Evolutionary conservation across 192 early-diverging fungal genomes (phyloP), one percentile per base, ranked within the genome.

Genomic region (Allomyces arbusculus): DNA sequence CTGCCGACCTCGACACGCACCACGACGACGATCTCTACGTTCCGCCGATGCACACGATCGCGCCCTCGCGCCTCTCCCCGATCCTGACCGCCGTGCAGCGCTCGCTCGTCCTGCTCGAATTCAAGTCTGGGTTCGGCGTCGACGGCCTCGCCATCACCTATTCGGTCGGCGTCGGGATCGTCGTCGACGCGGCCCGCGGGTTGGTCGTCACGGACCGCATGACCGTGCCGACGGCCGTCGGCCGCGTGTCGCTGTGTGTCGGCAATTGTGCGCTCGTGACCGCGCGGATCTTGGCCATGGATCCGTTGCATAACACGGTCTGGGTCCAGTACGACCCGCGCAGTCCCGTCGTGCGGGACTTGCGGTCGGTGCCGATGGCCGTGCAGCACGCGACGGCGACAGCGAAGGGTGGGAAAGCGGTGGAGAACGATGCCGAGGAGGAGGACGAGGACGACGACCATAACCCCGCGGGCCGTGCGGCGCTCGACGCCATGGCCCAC

Each of bases 261-360:
- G 91, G 87, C 61, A 87, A 92, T 69, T 86, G 85, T 25, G 83
- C 91, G 20, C 86, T 90, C 61, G 87, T 97, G 66, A 91, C 91
- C 0, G 94, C 82, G 23, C 84, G 82, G 66, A 73, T 94, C 61
- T 68, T 86, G 9, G 90, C 88, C 68, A 63, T 90, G 61, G 92
- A 97, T 64, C 94, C 92, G 1, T 84, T 85, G 3, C 87, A 92
- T 69, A 95, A 92, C 77, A 87, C 88, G 78, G 84, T 85, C 2
- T 79, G 95, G 28, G 40, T 97, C 11, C 81, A 82, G 40, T 97
- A 91, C 69, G 87, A 97, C 63, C 79, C 89, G 24, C 68, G 64
- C 10, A 91, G 89, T 10, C 86, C 91, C 19, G 82, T 94, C 12
- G 68, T 73, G 33, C 33, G 33, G 4, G 33, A 40, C 33, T 8